These are phyloP conservation scores for Neonectria coccinea DNA, from an alignment of 2,329 filamentous ascomycete genomes.

Conservation along the genomic window DNA sequence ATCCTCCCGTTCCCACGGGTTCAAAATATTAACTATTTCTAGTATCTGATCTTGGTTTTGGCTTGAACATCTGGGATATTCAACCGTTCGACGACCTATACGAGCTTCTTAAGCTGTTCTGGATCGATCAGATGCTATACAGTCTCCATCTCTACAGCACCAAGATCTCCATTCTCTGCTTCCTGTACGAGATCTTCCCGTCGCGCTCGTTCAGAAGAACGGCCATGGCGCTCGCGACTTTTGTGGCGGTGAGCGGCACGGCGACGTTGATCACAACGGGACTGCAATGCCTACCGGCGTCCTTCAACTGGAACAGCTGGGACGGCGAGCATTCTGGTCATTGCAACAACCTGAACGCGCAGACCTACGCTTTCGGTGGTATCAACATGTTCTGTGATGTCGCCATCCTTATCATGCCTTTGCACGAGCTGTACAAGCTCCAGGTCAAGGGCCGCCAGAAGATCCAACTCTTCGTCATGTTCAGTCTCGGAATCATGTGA, in stretches of 20 bases:
- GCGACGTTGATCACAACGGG: slow-evolving; percentile 35
- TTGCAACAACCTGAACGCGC: slow-evolving; percentile 36
- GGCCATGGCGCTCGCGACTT: slow-evolving; percentile 22
- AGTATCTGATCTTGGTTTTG: slow-evolving; percentile 37
- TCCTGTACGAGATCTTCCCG: slow-evolving; percentile 31
- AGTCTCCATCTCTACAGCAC: slow-evolving; percentile 39
- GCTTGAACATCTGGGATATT: slow-evolving; percentile 35
- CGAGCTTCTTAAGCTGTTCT: slow-evolving; percentile 34
- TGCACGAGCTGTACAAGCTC: slow-evolving; percentile 31
- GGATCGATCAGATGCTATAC: slow-evolving; percentile 40
- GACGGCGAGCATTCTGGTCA: slow-evolving; percentile 30
- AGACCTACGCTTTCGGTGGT: slow-evolving; percentile 38
- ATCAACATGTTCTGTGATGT: slow-evolving; percentile 37
- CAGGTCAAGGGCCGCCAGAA: slow-evolving; percentile 36
- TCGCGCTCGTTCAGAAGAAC: slow-evolving; percentile 26
- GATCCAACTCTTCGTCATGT: slow-evolving; percentile 36
- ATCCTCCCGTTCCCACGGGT: background rate
- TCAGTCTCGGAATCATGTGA: slow-evolving; percentile 34
- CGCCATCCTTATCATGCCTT: slow-evolving; percentile 28
- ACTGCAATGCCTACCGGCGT: slow-evolving; percentile 34
- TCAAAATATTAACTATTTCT: background rate
- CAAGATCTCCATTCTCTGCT: slow-evolving; percentile 37
- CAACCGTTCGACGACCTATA: slow-evolving; percentile 31
- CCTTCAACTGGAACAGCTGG: slow-evolving; percentile 35
- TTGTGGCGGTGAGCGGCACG: slow-evolving; percentile 24